Conservation (phyloP, 192 early-diverging fungal species). For the Coemansia javaensis region DNA sequence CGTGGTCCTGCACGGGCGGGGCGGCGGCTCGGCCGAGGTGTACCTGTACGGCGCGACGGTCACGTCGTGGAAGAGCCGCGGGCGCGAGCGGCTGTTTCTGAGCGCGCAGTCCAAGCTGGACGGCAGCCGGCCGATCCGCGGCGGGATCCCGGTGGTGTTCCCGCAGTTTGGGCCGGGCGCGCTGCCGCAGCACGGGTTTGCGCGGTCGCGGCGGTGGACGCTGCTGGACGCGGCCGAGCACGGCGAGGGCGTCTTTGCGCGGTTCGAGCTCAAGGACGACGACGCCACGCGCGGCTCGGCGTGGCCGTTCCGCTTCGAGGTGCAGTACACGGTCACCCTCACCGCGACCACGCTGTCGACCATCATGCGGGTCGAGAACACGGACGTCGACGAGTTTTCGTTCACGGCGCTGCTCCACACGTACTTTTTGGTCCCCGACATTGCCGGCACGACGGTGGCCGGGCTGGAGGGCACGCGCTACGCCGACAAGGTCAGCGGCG, state of each 20-base stretch:
- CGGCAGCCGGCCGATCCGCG: slow-evolving; percentile 90
- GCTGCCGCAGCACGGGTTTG: slow-evolving; percentile 55
- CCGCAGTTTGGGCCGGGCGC: slow-evolving; percentile 53
- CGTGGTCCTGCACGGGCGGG: slow-evolving; percentile 26
- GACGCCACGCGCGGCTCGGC: slow-evolving; percentile 29
- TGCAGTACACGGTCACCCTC: slow-evolving; percentile 78
- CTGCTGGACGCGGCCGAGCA: slow-evolving; percentile 18
- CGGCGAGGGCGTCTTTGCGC: slow-evolving; percentile 36
- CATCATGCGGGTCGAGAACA: slow-evolving; percentile 70
- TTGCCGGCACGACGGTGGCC: slow-evolving; percentile 55
- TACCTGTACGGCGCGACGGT: slow-evolving; percentile 78
- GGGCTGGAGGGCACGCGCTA: slow-evolving; percentile 64
- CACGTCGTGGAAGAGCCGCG: slow-evolving; percentile 78
- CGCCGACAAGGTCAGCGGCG: slow-evolving; percentile 67
- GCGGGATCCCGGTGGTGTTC: slow-evolving; percentile 61
- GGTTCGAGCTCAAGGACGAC: slow-evolving; percentile 36
- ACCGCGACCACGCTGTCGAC: slow-evolving; percentile 67
- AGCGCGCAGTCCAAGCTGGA: slow-evolving; percentile 77
- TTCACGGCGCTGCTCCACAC: slow-evolving; percentile 94
- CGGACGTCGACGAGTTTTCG: slow-evolving; percentile 61
- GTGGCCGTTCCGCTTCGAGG: slow-evolving; percentile 63
- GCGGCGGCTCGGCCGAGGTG: slow-evolving; percentile 27
- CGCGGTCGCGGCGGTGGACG: slow-evolving; percentile 42
- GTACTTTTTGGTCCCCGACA: slow-evolving; percentile 72
- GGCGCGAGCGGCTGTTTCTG: slow-evolving; percentile 79